A percentile compares a stretch with the other conserved stretches of the same genome.
Evolutionary conservation across 495 filamentous ascomycete species (phyloP).

Genomic region (Amphirosellinia nigrospora): DNA sequence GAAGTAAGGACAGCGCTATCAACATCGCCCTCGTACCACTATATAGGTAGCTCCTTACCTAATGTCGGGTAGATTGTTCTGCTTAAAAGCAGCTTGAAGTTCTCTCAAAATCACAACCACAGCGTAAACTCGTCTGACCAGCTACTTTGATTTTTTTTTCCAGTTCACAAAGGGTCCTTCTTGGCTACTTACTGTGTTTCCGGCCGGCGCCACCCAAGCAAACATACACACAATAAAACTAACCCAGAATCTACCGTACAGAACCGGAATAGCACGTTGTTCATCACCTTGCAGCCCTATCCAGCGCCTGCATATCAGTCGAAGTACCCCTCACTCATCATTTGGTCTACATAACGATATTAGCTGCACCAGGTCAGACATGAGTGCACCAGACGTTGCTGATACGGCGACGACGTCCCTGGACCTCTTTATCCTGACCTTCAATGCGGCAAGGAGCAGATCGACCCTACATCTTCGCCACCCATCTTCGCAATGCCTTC

Average conservation of each 20-base stretch:
- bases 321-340: too few species aligned
- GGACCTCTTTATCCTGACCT: conserved; percentile 79
- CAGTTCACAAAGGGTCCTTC: neutral
- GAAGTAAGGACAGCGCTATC: neutral
- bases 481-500: conserved; percentile 75
- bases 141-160: neutral
- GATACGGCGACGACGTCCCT: conserved; percentile 33
- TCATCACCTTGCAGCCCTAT: too few species aligned
- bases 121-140: neutral
- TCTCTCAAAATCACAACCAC: neutral
- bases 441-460: conserved; percentile 80
- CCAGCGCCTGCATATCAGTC: neutral
- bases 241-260: neutral
- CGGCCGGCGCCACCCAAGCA: neutral
- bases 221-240: conserved; percentile 1
- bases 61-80: neutral
- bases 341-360: neutral
- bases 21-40: neutral
- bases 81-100: neutral
- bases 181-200: neutral
- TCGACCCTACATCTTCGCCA: conserved; percentile 69
- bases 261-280: neutral
- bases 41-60: neutral
- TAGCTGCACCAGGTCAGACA: neutral
- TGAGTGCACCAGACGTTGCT: neutral